Evolutionary conservation across 352 stramenopile genomes (phyloP), one percentile per base, ranked within the genome.

Genomic region (Phytophthora fragariae): DNA sequence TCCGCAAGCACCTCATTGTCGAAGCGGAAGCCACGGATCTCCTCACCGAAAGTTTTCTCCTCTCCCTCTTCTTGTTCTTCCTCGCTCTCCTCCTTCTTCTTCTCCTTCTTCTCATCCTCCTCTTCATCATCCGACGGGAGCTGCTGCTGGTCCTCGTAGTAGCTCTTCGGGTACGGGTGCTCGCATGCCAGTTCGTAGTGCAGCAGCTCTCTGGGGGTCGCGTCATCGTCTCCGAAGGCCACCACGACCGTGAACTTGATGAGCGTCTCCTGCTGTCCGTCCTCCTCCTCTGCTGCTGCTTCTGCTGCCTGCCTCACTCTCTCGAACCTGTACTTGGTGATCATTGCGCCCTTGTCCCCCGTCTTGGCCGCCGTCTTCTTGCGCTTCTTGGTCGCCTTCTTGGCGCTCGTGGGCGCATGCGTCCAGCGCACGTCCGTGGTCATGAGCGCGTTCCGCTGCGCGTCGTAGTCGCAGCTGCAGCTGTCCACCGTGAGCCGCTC

Each of bases 381-480:
- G 50, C 80, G 69, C 57, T 89, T 90, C 69, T 88, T 90, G 35
- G 49, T 63, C 19, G 39, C 35, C 70, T 86, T 84, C 64, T 68
- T 76, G 65, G 56, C 64, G 17, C 68, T 75, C 57, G 76, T 58
- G 3, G 24, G 14, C 65, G 73, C 10, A 12, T 91, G 70, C 39
- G 83, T 76, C 85, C 84, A 94, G 44, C 77, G 81, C 68, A 93
- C 81, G 3, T 76, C 82, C 15, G 86, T 82, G 5, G 57, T 71
- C 70, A 93, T 93, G 52, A 83, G 72, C 37, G 86, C 82, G 35
- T 93, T 92, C 62, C 83, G 82, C 55, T 84, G 46, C 17, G 63
- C 72, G 60, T 94, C 88, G 61, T 92, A 93, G 55, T 89, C 70
- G 57, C 88, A 92, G 63, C 77, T 88, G 65, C 64, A 90, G 62